Evolutionary conservation across 164 flowering plant genomes (phyloP), one percentile per base, ranked within the genome.

Genomic region (Tetrastigma voinierianum): DNA sequence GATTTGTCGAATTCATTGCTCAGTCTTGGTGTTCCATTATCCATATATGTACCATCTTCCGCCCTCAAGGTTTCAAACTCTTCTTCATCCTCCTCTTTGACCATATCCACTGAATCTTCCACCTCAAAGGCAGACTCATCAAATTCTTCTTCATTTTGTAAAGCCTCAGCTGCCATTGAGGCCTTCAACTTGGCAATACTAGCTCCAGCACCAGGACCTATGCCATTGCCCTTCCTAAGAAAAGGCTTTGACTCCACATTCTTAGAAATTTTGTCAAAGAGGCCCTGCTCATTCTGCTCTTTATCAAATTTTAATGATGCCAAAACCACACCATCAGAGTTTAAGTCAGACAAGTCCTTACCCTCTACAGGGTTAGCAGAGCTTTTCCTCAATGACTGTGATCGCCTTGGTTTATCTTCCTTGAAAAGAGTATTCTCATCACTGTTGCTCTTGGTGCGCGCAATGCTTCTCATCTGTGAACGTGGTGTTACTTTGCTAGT

Each of bases 351-450:
- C 10, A 75, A 21, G 43, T 91, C 91, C 71, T 79, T 80, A 48
- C 71, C 72, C 65, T 92, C 94, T 43, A 67, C 68, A 40, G 87
- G 77, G 77, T 61, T 74, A 10, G 80, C 83, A 47, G 81, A 72
- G 70, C 81, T 81, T 73, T 86, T 92, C 62, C 84, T 83, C 79
- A 85, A 44, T 57, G 85, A 77, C 32, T 81, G 90, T 40, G 87
- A 73, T 55, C 85, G 74, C 58, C 82, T 72, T 16, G 82, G 72
- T 74, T 87, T 90, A 55, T 92, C 99, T 61, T 95, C 96, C 82
- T 83, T 88, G 59, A 60, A 72, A 59, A 66, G 63, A 13, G 73
- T 65, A 57, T 64, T 46, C 40, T 89, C 97, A 62, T 92, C 97
- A 70, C 19, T 80, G 24, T 62, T 79, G 77, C 96, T 90, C 80